Base-by-base conservation (phyloP, 2,329 filamentous ascomycete species). In the Fusarium penzigii region DNA sequence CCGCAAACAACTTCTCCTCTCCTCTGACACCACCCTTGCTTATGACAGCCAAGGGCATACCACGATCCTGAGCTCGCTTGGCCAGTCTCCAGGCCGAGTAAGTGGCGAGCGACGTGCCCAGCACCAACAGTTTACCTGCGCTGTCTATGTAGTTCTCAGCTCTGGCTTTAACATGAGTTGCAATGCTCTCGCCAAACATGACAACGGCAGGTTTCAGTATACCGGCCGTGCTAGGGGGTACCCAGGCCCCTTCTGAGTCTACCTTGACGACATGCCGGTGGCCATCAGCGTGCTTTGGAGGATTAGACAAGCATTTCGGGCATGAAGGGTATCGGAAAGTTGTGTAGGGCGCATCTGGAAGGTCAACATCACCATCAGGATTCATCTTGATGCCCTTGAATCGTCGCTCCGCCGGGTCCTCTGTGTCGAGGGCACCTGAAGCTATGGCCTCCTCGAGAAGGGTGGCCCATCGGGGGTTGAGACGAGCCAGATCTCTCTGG, bases 121-220 rank as follows among this genome's bases (percentile, higher is more conserved):
- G 71, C 9, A 97, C 82, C 17, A 97, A 76, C 36, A 97, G 72
- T 53, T 84, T 83, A 6, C 85, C 85, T 1, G 91, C 89, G 29
- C 81, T 80, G 65, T 97, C 90, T 45, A 97, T 84, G 12, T 89
- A 88, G 29, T 84, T 75, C 67, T 97, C 92, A 2, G 92, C 93
- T 0, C 85, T 85, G 2, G 75, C 70, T 70, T 95, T 97, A 36
- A 92, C 86, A 2, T 73, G 65, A 2, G 74, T 71, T 0, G 83
- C 77, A 45, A 97, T 96, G 53, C 85, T 92, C 72, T 97, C 94
- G 14, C 94, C 94, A 69, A 97, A 97, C 91, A 97, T 97, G 63
- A 92, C 86, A 2, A 99, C 92, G 1, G 90, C 90, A 4, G 94
- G 94, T 68, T 97, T 97, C 49, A 99, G 71, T 38, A 97, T 84